Percentiles rank a stretch among this genome's conserved stretches.
Conservation (phyloP, 768 basidiomycete genomes). For the Amanita exitialis region DNA sequence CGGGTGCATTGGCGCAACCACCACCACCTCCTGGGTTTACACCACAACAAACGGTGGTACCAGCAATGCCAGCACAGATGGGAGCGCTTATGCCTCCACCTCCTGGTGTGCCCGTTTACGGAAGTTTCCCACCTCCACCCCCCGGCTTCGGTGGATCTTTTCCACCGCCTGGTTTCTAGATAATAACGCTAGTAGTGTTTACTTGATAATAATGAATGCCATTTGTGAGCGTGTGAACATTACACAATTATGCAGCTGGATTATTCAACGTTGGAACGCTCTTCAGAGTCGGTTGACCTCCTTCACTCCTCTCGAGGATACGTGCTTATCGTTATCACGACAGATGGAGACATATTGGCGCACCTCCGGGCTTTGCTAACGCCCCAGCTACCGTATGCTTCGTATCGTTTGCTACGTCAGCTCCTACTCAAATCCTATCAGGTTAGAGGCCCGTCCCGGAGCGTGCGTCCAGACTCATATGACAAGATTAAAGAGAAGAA, state of each 20-base stretch:
- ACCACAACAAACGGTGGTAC: constrained; percentile 59
- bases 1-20: constrained; percentile 75
- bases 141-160: constrained; percentile 49
- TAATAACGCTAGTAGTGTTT: constrained; percentile 8
- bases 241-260: constrained; percentile 16
- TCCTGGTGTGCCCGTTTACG: constrained; percentile 29
- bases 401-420: neutral
- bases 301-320: neutral
- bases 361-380: neutral
- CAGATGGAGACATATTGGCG: constrained; percentile 4
- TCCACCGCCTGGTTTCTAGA: constrained; percentile 23
- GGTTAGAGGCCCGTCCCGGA: constrained; percentile 31
- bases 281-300: constrained; percentile 2
- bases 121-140: constrained; percentile 51
- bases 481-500: constrained; percentile 64
- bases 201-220: neutral
- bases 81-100: constrained; percentile 23
- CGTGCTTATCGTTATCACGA: neutral
- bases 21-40: constrained; percentile 77
- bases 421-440: constrained; percentile 16
- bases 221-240: neutral
- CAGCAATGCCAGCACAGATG: constrained; percentile 24
- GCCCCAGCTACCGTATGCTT: neutral
- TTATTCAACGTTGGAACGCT: constrained; percentile 20
- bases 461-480: constrained; percentile 35